A percentile compares a stretch with the other conserved stretches of the same genome.
Conservation (phyloP, 352 stramenopile genomes). For the Thalassiosira gravida region DNA sequence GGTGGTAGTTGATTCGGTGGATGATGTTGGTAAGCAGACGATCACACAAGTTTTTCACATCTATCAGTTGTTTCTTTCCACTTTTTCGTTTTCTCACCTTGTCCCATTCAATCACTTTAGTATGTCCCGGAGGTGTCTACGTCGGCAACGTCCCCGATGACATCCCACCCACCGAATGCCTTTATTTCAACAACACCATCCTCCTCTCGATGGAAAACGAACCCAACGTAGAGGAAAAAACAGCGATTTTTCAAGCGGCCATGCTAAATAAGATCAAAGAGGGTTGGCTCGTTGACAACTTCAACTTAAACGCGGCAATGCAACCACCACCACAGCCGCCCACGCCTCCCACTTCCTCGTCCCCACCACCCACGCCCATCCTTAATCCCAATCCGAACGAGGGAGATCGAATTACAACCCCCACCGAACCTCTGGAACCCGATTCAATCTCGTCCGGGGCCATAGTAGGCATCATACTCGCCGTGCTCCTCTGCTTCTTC, state of each 20-base stretch:
- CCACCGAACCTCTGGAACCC: slow-evolving; percentile 3
- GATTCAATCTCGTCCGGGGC: slow-evolving; percentile 31
- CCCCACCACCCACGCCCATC: background rate
- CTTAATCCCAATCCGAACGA: background rate
- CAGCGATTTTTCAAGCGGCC: slow-evolving; percentile 18
- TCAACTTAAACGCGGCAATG: background rate
- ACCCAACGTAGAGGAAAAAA: slow-evolving; percentile 2
- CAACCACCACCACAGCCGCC: background rate
- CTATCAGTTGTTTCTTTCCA: too few relatives aligned
- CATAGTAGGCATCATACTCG: slow-evolving; percentile 44
- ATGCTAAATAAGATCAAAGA: slow-evolving; percentile 32
- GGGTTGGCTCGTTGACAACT: slow-evolving; percentile 30
- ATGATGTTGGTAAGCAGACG: slow-evolving; percentile 46
- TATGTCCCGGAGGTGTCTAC: too few relatives aligned
- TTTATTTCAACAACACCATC: slow-evolving; percentile 44
- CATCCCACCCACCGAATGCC: slow-evolving; percentile 20
- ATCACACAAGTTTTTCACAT: background rate
- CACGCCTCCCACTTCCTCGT: background rate
- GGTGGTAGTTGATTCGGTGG: slow-evolving; percentile 31
- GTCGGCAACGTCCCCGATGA: too few relatives aligned
- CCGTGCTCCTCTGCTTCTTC: slow-evolving; percentile 16
- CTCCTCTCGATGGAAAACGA: slow-evolving; percentile 31
- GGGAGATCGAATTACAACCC: background rate
- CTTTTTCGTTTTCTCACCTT: too few relatives aligned
- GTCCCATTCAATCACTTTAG: too few relatives aligned